Evolutionary conservation across 225 moss, liverwort and hornwort species (phyloP), one percentile per base, ranked within the genome.

Genomic region (Ulota crispa): DNA sequence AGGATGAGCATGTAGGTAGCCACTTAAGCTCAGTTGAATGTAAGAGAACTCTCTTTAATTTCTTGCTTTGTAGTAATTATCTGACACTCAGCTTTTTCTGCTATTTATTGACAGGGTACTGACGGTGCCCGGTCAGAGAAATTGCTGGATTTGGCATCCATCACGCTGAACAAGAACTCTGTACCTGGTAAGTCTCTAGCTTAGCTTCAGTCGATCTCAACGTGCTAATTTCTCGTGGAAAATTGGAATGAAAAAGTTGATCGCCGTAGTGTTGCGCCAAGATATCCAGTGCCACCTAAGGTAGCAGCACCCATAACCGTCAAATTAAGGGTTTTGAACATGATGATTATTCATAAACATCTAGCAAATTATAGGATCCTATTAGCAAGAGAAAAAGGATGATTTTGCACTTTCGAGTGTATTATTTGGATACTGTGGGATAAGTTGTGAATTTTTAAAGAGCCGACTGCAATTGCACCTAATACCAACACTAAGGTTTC

Each of bases 151-250:
- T 82, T 93, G 68, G 89, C 92, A 64, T 94, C 96, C 23, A 94
- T 96, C 78, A 96, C 94, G 39, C 91, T 96, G 12, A 96, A 96
- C 79, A 96, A 96, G 62, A 96, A 96, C 42, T 94, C 96, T 83
- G 92, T 96, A 42, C 93, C 94, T 72, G 95, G 92, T 94, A 64
- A 77, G 81, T 70, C 57, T 13, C 14, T 54, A 65, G 59, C 50
- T 31, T 26, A 20, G 20, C 30, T 63, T 31, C 24, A 21, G 28
- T 50, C 50, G 64, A 78, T 64, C 70, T 68, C 27, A 20, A 39
- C 23, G 20, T 63, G 34, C 31, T 72, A 11, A 68, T 53, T 50
- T 67, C 19, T 53, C 32, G 55, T 54, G 42, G 8, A 68, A 55
- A n/a, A n/a, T n/a, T n/a, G 36, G 64, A 42, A 63, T 55, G 64